Conservation (phyloP, 257 asterid species). For the Linderniella brevidens region DNA sequence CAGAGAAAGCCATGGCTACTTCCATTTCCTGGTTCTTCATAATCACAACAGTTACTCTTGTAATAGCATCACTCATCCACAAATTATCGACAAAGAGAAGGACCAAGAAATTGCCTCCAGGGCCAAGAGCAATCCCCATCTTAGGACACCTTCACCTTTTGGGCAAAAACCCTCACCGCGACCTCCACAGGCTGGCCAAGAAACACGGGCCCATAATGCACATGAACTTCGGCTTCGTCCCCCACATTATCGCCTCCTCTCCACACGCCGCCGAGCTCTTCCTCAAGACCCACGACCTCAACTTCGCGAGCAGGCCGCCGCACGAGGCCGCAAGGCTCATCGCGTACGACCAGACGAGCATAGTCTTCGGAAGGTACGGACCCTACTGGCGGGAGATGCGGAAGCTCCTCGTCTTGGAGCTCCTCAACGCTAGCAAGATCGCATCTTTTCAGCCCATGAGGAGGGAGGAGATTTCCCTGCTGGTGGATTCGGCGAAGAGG, state of each 20-base stretch:
- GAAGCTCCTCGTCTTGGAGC: constrained; percentile 14
- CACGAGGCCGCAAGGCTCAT: constrained; percentile 3
- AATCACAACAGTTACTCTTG: too few species aligned
- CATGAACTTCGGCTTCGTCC: not conserved
- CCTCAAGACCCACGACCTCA: constrained; percentile 25
- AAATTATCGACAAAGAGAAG: not conserved
- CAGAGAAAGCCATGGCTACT: too few species aligned
- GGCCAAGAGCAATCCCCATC: constrained; percentile 19
- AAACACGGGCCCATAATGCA: constrained; percentile 7
- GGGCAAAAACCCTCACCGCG: constrained; percentile 23
- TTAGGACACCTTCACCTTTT: constrained; percentile 25
- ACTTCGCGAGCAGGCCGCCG: constrained; percentile 18
- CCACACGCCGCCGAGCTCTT: not conserved
- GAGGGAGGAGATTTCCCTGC: constrained; percentile 13
- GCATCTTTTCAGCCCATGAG: constrained; percentile 17
- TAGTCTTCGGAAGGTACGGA: constrained; percentile 13
- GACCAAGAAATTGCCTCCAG: constrained; percentile 15
- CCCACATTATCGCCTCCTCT: not conserved
- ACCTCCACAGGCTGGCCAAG: constrained; percentile 12
- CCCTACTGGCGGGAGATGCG: constrained; percentile 26
- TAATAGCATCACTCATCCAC: too few species aligned
- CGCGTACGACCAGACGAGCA: constrained; percentile 9
- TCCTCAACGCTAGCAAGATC: constrained; percentile 11
- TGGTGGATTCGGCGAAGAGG: constrained; percentile 6
- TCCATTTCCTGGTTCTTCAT: too few species aligned